A percentile compares a stretch with the other conserved stretches of the same genome.
Conservation (phyloP, 768 basidiomycete genomes). For the Leccinum fibrillosum region DNA sequence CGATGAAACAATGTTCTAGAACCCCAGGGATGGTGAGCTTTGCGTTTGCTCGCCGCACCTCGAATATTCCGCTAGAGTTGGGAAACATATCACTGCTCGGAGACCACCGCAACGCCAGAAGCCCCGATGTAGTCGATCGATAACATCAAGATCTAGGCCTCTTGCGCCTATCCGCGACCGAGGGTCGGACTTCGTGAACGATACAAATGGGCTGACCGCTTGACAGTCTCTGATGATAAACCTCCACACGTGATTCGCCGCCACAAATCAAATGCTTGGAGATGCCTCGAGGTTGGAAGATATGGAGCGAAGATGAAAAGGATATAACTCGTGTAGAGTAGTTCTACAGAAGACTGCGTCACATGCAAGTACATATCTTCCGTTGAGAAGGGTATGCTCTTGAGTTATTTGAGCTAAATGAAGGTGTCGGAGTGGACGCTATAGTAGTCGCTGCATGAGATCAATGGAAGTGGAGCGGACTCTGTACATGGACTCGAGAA, state of each 20-base stretch:
- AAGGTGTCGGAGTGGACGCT: constrained; percentile 44
- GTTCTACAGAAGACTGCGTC: neutral
- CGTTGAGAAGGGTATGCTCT: constrained; percentile 31
- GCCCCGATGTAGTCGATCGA: constrained; percentile 48
- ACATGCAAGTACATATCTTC: constrained; percentile 7
- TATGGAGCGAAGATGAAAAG: constrained; percentile 6
- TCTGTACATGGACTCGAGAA: constrained; percentile 32
- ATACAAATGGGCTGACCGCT: constrained; percentile 48
- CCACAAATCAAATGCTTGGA: constrained; percentile 41
- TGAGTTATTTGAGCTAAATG: constrained; percentile 38
- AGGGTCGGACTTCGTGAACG: constrained; percentile 56
- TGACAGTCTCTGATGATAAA: constrained; percentile 20
- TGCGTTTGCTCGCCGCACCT: constrained; percentile 34
- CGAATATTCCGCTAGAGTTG: constrained; percentile 35
- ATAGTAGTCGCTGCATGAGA: constrained; percentile 61
- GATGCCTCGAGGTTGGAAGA: constrained; percentile 31
- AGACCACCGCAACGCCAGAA: constrained; percentile 16
- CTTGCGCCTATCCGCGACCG: constrained; percentile 38
- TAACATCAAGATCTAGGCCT: constrained; percentile 41
- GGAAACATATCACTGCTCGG: constrained; percentile 29
- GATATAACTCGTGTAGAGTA: neutral
- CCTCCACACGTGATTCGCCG: constrained; percentile 14
- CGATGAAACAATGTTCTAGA: constrained; percentile 42
- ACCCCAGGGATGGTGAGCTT: constrained; percentile 25
- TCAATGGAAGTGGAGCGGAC: constrained; percentile 41